These are phyloP conservation scores for Pythium folliculosum DNA, from an alignment of 352 stramenopile genomes.

Conservation along the genomic window DNA sequence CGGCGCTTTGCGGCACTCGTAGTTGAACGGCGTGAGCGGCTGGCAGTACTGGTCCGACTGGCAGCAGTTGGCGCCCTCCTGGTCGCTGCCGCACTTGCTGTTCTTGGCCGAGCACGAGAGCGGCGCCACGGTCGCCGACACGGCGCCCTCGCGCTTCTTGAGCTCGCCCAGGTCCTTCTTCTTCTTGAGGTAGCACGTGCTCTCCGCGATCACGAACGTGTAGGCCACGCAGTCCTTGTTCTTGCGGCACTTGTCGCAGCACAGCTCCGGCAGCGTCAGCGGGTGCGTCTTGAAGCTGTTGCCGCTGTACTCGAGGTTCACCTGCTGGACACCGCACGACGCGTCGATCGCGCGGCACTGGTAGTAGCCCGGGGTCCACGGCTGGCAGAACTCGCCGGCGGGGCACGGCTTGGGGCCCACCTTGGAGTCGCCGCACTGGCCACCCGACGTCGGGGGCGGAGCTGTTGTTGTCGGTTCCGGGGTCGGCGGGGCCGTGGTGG, in stretches of 20 bases:
- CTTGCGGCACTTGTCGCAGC: conserved; percentile 22
- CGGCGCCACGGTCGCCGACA: conserved; percentile 30
- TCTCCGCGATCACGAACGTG: conserved; percentile 61
- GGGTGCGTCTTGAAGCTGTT: conserved; percentile 44
- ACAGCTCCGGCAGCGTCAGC: conserved; percentile 27
- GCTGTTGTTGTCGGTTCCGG: background rate
- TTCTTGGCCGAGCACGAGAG: conserved; percentile 7
- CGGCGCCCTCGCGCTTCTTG: conserved; percentile 34
- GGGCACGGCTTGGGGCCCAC: background rate
- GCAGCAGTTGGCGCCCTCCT: conserved; percentile 34
- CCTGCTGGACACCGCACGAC: conserved; percentile 29
- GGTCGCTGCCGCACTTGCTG: conserved; percentile 18
- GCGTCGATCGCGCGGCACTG: conserved; percentile 38
- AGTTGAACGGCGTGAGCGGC: conserved; percentile 43
- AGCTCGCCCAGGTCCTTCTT: conserved; percentile 26
- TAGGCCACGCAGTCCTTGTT: conserved; percentile 49
- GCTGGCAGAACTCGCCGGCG: conserved; percentile 42
- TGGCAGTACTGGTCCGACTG: conserved; percentile 42
- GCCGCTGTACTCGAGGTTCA: conserved; percentile 49
- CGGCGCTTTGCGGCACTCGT: conserved; percentile 43
- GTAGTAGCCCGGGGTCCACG: conserved; percentile 46
- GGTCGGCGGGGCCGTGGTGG: too few relatives aligned
- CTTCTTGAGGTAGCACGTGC: conserved; percentile 40
- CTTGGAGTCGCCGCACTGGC: background rate
- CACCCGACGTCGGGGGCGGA: background rate